Conservation (phyloP, 345 rosid genomes). For the Boechera stricta region DNA sequence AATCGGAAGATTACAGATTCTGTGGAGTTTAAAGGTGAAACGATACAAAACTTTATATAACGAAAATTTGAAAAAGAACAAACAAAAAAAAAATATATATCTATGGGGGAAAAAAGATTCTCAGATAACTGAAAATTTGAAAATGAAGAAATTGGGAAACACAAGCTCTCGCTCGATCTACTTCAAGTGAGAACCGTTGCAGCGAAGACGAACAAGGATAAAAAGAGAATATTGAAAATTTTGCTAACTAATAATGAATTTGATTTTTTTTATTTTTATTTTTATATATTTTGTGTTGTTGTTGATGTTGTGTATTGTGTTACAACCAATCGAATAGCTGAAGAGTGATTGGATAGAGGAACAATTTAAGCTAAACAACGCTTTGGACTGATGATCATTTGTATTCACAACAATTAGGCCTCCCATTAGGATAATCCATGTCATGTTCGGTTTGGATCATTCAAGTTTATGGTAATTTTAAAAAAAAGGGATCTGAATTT, state of each 20-base stretch:
- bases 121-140: not conserved
- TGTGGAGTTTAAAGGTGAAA: constrained; percentile 18
- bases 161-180: constrained; percentile 34
- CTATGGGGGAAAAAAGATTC: not conserved
- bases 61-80: not conserved
- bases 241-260: not conserved
- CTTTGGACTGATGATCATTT: not conserved
- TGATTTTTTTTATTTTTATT: not conserved
- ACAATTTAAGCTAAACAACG: constrained; percentile 1
- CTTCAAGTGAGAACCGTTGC: constrained; percentile 45
- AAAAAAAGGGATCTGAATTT: not conserved
- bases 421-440: not conserved
- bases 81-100: not conserved
- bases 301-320: constrained; percentile 13
- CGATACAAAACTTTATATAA: constrained; percentile 7
- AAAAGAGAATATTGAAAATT: not conserved
- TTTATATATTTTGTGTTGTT: not conserved
- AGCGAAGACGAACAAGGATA: constrained; percentile 21
- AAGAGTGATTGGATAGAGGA: constrained; percentile 29
- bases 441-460: not conserved
- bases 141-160: constrained; percentile 8
- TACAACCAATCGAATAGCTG: constrained; percentile 36
- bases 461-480: not conserved
- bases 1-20: constrained; percentile 40
- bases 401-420: not conserved